phyloP scores from a whole-genome alignment of 257 asterid genomes.

The Nicotiana tabacum region DNA sequence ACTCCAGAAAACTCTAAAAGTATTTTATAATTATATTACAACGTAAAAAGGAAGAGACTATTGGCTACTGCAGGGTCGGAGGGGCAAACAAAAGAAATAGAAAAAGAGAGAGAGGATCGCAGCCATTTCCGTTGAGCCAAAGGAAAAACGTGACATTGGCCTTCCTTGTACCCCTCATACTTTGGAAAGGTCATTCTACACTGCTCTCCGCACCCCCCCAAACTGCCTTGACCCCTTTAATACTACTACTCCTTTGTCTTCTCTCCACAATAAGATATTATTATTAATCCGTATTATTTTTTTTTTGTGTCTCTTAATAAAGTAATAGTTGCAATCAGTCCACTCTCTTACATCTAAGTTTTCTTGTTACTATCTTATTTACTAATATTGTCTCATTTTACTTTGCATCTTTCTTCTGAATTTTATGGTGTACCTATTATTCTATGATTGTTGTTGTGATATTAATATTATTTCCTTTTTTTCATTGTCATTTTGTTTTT shows the following conservation, averaged over 20 bases:
- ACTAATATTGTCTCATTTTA: no score
- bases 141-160: background rate
- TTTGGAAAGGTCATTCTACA: background rate
- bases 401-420: no score
- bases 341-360: no score
- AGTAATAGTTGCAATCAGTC: no score
- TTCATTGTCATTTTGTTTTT: no score
- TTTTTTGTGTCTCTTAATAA: no score
- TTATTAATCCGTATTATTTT: no score
- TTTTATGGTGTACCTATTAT: no score
- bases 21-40: no score
- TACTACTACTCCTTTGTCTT: background rate
- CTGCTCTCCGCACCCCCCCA: conserved; percentile 3
- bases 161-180: background rate
- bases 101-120: background rate
- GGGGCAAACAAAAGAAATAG: background rate
- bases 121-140: background rate
- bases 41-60: background rate
- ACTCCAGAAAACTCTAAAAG: background rate
- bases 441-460: no score
- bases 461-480: no score
- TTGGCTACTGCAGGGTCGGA: background rate
- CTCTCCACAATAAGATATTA: background rate
- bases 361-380: no score
- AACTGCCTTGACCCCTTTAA: conserved; percentile 1